Evolutionary conservation across 2,329 filamentous ascomycete species (phyloP).

Genomic region (Cladorrhinum sp.): DNA sequence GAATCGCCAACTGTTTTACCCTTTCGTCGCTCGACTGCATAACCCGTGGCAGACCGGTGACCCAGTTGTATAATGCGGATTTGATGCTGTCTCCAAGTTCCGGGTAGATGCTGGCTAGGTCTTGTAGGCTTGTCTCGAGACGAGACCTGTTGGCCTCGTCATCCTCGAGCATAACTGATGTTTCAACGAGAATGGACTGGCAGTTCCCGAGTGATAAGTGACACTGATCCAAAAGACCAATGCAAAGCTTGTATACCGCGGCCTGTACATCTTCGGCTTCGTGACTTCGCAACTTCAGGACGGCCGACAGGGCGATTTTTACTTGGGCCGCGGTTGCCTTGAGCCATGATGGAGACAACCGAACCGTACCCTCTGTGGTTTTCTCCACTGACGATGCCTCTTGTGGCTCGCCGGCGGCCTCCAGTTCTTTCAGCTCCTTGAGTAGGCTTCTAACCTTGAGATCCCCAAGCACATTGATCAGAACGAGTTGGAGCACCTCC

Average conservation of each 20-base stretch:
- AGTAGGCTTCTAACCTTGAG: constrained; percentile 50
- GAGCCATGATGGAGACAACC: constrained; percentile 59
- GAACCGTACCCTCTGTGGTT: constrained; percentile 14
- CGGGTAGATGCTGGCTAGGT: constrained; percentile 56
- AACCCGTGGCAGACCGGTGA: constrained; percentile 71
- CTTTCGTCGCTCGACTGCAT: constrained; percentile 83
- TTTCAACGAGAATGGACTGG: constrained; percentile 72
- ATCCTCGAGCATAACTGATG: constrained; percentile 62
- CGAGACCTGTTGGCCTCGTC: constrained; percentile 35
- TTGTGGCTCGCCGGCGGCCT: constrained; percentile 28
- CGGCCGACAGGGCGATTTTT: constrained; percentile 73
- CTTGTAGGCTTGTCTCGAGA: constrained; percentile 51
- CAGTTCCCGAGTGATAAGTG: constrained; percentile 68
- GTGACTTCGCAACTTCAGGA: constrained; percentile 72
- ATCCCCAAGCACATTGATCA: constrained; percentile 57
- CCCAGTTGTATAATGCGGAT: constrained; percentile 74
- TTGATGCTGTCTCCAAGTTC: constrained; percentile 57
- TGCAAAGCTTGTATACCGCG: constrained; percentile 67
- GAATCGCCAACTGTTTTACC: constrained; percentile 68
- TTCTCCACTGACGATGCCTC: constrained; percentile 18
- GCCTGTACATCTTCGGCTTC: constrained; percentile 65
- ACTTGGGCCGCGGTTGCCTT: constrained; percentile 77
- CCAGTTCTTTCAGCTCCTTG: constrained; percentile 26
- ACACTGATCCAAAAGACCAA: constrained; percentile 75
- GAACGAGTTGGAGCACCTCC: constrained; percentile 52